Base-by-base conservation (phyloP, 441 rosid genomes). In the Aquilaria agallochum region DNA sequence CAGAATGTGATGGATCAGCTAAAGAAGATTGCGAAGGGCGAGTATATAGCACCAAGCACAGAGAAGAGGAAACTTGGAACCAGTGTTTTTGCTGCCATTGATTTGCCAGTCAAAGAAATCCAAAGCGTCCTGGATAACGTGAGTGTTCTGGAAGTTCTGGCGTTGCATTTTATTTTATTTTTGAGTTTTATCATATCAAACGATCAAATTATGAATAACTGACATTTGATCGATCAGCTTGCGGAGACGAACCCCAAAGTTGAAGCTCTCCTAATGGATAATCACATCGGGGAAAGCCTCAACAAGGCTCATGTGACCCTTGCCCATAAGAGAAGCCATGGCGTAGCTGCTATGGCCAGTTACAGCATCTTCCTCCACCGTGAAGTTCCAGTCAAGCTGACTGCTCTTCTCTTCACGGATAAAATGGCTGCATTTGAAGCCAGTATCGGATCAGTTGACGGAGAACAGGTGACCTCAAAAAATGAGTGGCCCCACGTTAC, bases 261-360 rank as follows among this genome's bases (percentile, higher is more conserved):
- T 27, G 75, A 68, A 77, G 80, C 72, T 58, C 86, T 87, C 71
- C 78, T 88, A 60, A 66, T 76, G 77, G 80, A 80, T 72, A 83
- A 87, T 62, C 68, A 74, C 62, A 63, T 87, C 62, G 79, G 74
- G 61, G 74, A 69, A 65, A 74, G 68, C 68, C 90, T 86, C 40
- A 64, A 64, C 72, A 50, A 69, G 57, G 90, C 95, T 63, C 99
- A 91, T 60, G 81, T 89, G 31, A 91, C 97, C 14, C 97, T 95
- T 56, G 96, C 97, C 33, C 99, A 95, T 81, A 95, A 92, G 82
- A 86, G 85, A 76, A 80, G 96, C 73, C 97, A 89, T 3, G 97
- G 97, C 2, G 97, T 91, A 48, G 65, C 86, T 36, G 81, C 92
- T 3, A 83, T 95, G 42, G 97, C 97, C 40, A 74, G 74, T 59